Base-by-base conservation (phyloP, 2,329 filamentous ascomycete genomes). In the Leptographium lundbergii region DNA sequence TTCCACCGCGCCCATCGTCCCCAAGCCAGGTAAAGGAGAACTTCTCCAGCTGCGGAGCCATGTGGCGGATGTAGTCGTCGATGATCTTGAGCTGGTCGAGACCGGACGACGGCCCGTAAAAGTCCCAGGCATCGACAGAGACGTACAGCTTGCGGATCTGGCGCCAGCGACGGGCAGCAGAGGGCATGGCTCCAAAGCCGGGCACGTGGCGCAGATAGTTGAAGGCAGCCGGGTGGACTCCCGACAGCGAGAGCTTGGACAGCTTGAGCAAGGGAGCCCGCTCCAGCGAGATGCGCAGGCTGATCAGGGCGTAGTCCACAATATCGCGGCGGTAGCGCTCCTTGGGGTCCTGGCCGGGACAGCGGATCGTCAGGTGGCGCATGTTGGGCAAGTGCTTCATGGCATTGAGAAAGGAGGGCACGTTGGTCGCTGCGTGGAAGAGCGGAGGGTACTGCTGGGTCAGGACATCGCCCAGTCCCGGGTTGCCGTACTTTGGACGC, bases 261-360 rank as follows among this genome's bases (percentile, higher is more conserved):
- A 96, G 79, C 60, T 77, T 79, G 56, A 75, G 75, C 55, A 94
- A 73, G 1, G 84, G 81, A 11, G 85, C 82, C 58, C 86, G 81
- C 74, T 95, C 91, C 34, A 95, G 73, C 14, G 91, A 87, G 63
- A 95, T 90, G 63, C 90, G 86, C 59, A 95, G 74, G 63, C 89
- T 94, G 69, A 95, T 90, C 62, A 96, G 82, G 4, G 89, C 89
- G 68, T 94, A 95, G 76, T 95, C 91, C 61, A 95, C 88, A 55
- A 86, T 84, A 70, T 84, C 85, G 54, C 89, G 81, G 45, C 89
- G 81, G 68, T 91, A 89, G 52, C 86, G 78, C 69, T 89, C 84
- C 45, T 78, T 74, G 19, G 83, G 75, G 61, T 84, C 77, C 70
- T 91, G 87, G 45, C 84, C 86, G 6, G 88, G 88, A 65, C 89